Base-by-base conservation (phyloP, 1,139 yeast species). In the Yueomyces sp. region DNA sequence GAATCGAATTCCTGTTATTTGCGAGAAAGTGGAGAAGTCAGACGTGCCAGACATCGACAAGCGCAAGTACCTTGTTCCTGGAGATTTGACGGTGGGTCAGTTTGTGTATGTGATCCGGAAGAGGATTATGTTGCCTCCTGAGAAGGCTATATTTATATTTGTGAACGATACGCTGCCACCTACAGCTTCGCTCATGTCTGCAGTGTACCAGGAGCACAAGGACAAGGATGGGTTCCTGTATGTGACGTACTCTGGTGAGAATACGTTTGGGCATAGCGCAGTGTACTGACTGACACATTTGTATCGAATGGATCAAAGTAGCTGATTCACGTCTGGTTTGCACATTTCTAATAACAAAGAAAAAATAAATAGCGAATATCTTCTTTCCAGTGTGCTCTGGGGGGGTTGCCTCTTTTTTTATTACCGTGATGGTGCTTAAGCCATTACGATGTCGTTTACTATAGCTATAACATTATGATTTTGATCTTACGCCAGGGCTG, bases 161-260 rank as follows among this genome's bases (percentile, higher is more conserved):
- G 95, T 91, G 49, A 89, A 91, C 61, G 98, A 91, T 62, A 89
- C 91, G 46, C 74, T 91, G 55, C 98, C 98, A 27, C 97, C 97
- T 40, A 91, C 98, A 2, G 96, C 97, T 27, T 95, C 97, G 29
- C 75, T 91, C 55, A 87, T 91, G 89, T 82, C 95, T 55, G 76
- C 91, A 30, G 83, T 91, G 50, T 91, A 91, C 61, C 95, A 87
- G 57, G 96, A 91, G 65, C 96, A 91, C 66, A 87, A 87, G 68
- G 98, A 91, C 61, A 89, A 89, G 59, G 98, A 91, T 62, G 98
- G 98, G 36, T 91, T 91, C 66, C 75, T 91, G 59, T 91, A 91
- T 64, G 93, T 91, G 52, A 78, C 94, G 50, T 91, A 89, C 65
- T 78, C 87, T 5, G 91, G 94, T 36, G 94, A 82, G 60, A 82